A percentile compares a stretch with the other conserved stretches of the same genome.
phyloP scores from a whole-genome alignment of 371 early-diverging fungal species.

The Mucor ambiguus region DNA sequence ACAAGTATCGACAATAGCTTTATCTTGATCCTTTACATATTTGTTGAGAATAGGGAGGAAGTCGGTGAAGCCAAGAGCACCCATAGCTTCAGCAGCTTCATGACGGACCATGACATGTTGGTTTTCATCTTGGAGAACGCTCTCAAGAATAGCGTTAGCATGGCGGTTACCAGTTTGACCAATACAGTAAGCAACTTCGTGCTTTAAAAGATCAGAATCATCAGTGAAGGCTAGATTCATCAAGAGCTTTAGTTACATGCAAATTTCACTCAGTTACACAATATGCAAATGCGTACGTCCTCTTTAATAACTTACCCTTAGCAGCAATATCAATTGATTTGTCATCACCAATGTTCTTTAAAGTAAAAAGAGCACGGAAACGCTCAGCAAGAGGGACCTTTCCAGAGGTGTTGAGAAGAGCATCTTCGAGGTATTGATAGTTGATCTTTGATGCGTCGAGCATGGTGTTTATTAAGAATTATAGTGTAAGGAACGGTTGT shows the following conservation, averaged over 20 bases:
- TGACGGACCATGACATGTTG: conserved; percentile 99
- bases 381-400: conserved; percentile 75
- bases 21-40: conserved; percentile 67
- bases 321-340: conserved; percentile 84
- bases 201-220: conserved; percentile 95
- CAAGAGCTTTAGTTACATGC: not conserved
- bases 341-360: conserved; percentile 85
- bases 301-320: conserved; percentile 59
- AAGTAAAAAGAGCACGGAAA: conserved; percentile 95
- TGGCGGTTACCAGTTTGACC: conserved; percentile 95
- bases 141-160: conserved; percentile 77
- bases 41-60: conserved; percentile 73
- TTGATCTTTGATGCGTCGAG: conserved; percentile 31
- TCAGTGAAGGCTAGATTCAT: conserved; percentile 70
- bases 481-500: not conserved
- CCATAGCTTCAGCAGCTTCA: conserved; percentile 98
- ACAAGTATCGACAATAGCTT: conserved; percentile 93
- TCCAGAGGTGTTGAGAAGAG: conserved; percentile 65
- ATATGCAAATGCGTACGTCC: not conserved
- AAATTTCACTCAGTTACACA: not conserved
- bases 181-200: conserved; percentile 98
- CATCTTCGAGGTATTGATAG: conserved; percentile 52
- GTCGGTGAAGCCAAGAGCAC: conserved; percentile 83
- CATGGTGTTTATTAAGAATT: conserved; percentile 7
- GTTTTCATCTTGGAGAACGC: conserved; percentile 66